These are phyloP conservation scores for Clathrus columnatus DNA, from an alignment of 768 basidiomycete species.

Conservation along the genomic window DNA sequence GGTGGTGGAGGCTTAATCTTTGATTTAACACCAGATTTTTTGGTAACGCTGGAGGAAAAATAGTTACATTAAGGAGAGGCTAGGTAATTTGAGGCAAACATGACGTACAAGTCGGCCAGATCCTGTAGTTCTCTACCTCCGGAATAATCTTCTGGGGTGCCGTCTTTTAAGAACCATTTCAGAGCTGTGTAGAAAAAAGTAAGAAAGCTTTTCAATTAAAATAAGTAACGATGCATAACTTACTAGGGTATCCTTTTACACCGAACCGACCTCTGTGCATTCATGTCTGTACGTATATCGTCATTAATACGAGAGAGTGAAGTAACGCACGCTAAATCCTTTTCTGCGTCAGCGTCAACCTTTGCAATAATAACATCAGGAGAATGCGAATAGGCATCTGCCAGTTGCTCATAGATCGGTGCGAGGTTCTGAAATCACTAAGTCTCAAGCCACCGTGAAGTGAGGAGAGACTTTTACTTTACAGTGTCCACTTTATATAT, in stretches of 20 bases:
- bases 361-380: slow-evolving; percentile 85
- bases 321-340: slow-evolving; percentile 46
- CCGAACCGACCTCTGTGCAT: slow-evolving; percentile 43
- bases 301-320: neutral
- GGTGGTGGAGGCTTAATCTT: slow-evolving; percentile 80
- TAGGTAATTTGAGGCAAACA: neutral
- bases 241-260: slow-evolving; percentile 82
- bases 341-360: slow-evolving; percentile 85
- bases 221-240: slow-evolving; percentile 24
- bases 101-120: slow-evolving; percentile 62
- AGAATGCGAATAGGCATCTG: slow-evolving; percentile 70
- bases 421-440: slow-evolving; percentile 59
- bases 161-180: slow-evolving; percentile 81
- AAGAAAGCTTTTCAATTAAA: neutral
- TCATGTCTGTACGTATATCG: neutral
- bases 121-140: slow-evolving; percentile 75
- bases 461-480: slow-evolving; percentile 40
- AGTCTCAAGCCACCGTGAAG: neutral
- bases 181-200: slow-evolving; percentile 44
- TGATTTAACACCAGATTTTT: slow-evolving; percentile 76
- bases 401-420: slow-evolving; percentile 81
- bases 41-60: slow-evolving; percentile 50
- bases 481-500: slow-evolving; percentile 63
- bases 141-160: slow-evolving; percentile 54
- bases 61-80: neutral